Conservation (phyloP, 140 eudicot genomes). For the Oenanthe javanica region DNA sequence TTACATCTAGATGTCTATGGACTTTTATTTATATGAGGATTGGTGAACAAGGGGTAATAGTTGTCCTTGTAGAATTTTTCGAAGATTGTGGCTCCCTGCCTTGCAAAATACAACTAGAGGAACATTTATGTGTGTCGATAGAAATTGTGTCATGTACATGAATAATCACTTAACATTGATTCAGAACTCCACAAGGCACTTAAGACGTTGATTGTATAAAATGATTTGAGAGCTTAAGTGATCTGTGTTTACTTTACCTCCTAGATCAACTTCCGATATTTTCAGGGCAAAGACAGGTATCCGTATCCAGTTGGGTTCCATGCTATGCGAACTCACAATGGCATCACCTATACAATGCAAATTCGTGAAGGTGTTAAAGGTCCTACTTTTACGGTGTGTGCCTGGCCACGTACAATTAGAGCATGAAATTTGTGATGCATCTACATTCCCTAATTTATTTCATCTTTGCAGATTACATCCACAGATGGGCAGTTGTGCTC, state of each 20-base stretch:
- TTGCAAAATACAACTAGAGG: background rate
- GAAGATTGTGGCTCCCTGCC: background rate
- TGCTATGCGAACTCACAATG: constrained; percentile 56
- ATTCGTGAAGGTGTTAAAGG: constrained; percentile 87
- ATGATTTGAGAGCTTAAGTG: background rate
- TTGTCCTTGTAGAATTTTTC: background rate
- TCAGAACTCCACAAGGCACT: background rate
- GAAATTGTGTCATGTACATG: background rate
- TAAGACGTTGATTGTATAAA: background rate
- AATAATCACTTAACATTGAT: background rate
- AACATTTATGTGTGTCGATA: background rate
- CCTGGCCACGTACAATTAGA: constrained; percentile 7
- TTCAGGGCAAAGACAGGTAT: constrained; percentile 91
- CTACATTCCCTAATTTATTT: too few species aligned
- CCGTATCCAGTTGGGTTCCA: constrained; percentile 93
- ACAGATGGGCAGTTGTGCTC: constrained; percentile 64
- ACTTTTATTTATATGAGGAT: background rate
- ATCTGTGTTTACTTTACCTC: background rate
- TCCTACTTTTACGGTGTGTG: constrained; percentile 72
- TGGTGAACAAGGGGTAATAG: background rate
- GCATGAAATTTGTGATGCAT: background rate
- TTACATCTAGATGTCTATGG: background rate
- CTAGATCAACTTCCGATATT: background rate
- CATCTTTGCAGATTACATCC: constrained; percentile 55
- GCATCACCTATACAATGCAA: constrained; percentile 65